Evolutionary conservation across 768 basidiomycete genomes (phyloP), one percentile per base, ranked within the genome.

Genomic region (Leccinum uliginosum): DNA sequence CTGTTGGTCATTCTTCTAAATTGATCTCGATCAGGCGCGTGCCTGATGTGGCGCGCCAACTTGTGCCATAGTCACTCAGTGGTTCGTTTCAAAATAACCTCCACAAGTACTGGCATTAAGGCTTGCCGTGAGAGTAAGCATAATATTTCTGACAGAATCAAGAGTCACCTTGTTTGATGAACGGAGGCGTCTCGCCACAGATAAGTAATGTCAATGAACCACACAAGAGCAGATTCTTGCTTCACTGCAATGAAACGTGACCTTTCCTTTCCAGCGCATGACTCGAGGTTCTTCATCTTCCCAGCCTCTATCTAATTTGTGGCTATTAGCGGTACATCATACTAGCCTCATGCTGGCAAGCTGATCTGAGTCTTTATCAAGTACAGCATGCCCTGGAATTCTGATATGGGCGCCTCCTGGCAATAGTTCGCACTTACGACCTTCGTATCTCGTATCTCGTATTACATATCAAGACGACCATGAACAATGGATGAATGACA

Each of bases 1-100:
- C 47, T 27, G 14, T 40, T 40, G 9, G n/a, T 3, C n/a, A 19
- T 40, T 3, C n/a, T 40, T 35, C 54, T 51, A 49, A 58, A 65
- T 50, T 53, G 54, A 34, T 21, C 17, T 19, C n/a, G 6, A 29
- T 17, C 15, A 43, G 40, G 27, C 54, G 19, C 44, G 63, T 63
- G 19, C 63, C 63, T 65, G 60, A 43, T 32, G 38, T 55, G 38
- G 51, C 62, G 51, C 46, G 23, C 43, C 30, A 30, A 30, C 4
- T 19, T 43, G 40, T 34, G 50, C 21, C 43, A 44, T n/a, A n/a
- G n/a, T n/a, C n/a, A n/a, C n/a, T n/a, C 44, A 45, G 19, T 23
- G 61, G 56, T 66, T 66, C 61, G 61, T 59, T 66, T 63, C 57
- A 55, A 43, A 43, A 19, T 43, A 19, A 40, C 38, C 40, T 43